Evolutionary conservation across 202 grass and related monocot species (phyloP).

Genomic region (Miscanthus sacchariflorus): DNA sequence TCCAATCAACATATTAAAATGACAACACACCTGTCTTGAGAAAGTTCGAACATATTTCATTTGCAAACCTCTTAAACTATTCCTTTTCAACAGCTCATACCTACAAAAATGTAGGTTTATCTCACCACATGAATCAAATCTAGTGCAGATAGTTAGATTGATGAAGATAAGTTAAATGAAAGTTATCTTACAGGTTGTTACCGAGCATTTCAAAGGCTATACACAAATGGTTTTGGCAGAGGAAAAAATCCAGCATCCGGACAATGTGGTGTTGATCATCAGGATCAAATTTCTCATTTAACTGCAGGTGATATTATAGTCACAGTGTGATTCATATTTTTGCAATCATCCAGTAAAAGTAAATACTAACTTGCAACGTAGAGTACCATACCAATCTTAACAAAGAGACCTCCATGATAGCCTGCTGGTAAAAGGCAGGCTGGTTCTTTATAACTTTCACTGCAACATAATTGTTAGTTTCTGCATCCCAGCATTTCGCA

Average conservation of each 20-base stretch:
- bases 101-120: slow-evolving; percentile 60
- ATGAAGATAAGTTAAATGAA: slow-evolving; percentile 31
- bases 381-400: slow-evolving; percentile 80
- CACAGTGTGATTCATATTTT: slow-evolving; percentile 44
- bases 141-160: slow-evolving; percentile 34
- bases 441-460: slow-evolving; percentile 99
- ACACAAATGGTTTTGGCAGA: slow-evolving; percentile 90
- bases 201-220: slow-evolving; percentile 99
- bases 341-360: neutral
- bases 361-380: slow-evolving; percentile 19
- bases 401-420: slow-evolving; percentile 85
- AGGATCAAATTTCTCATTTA: slow-evolving; percentile 95
- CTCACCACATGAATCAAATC: slow-evolving; percentile 41
- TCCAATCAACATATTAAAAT: slow-evolving; percentile 35
- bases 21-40: slow-evolving; percentile 84
- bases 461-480: slow-evolving; percentile 81
- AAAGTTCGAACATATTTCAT: slow-evolving; percentile 88
- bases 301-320: slow-evolving; percentile 61
- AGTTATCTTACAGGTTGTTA: slow-evolving; percentile 86
- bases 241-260: slow-evolving; percentile 94
- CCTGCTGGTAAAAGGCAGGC: slow-evolving; percentile 94
- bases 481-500: slow-evolving; percentile 87
- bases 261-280: slow-evolving; percentile 97
- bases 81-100: slow-evolving; percentile 91
- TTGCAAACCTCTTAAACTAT: slow-evolving; percentile 84